Evolutionary conservation across 768 basidiomycete genomes (phyloP).

Genomic region (Pleurotus platypus): DNA sequence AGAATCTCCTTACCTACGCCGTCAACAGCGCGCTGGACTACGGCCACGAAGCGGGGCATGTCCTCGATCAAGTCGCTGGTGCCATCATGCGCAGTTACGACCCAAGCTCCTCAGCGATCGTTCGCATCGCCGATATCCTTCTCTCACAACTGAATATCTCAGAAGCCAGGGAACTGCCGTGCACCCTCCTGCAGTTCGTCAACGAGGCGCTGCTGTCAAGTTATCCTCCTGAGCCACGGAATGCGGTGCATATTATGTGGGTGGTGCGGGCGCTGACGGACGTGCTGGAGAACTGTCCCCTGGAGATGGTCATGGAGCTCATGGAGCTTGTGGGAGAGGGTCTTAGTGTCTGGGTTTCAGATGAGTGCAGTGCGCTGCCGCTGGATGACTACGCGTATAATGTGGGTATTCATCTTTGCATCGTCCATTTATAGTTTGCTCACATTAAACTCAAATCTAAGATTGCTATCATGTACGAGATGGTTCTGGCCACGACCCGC

Average conservation of each 20-base stretch:
- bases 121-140: constrained; percentile 60
- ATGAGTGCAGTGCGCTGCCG: constrained; percentile 48
- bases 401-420: constrained; percentile 30
- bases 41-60: constrained; percentile 45
- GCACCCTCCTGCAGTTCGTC: constrained; percentile 51
- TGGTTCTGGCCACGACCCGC: constrained; percentile 47
- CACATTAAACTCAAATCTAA: constrained; percentile 20
- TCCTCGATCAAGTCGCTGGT: constrained; percentile 56
- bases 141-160: constrained; percentile 49
- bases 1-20: constrained; percentile 46
- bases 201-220: constrained; percentile 55
- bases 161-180: constrained; percentile 51
- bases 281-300: constrained; percentile 54
- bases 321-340: constrained; percentile 53
- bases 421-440: neutral
- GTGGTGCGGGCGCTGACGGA: constrained; percentile 52
- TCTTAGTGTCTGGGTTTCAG: constrained; percentile 58
- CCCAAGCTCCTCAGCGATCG: constrained; percentile 36
- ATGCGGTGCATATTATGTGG: constrained; percentile 58
- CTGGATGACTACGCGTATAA: constrained; percentile 57
- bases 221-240: constrained; percentile 63
- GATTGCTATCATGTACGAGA: constrained; percentile 66
- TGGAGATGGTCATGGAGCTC: constrained; percentile 38
- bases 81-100: constrained; percentile 37
- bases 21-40: constrained; percentile 58